These are phyloP conservation scores for Rhizopogon salebrosus DNA, from an alignment of 768 basidiomycete genomes.

Conservation along the genomic window DNA sequence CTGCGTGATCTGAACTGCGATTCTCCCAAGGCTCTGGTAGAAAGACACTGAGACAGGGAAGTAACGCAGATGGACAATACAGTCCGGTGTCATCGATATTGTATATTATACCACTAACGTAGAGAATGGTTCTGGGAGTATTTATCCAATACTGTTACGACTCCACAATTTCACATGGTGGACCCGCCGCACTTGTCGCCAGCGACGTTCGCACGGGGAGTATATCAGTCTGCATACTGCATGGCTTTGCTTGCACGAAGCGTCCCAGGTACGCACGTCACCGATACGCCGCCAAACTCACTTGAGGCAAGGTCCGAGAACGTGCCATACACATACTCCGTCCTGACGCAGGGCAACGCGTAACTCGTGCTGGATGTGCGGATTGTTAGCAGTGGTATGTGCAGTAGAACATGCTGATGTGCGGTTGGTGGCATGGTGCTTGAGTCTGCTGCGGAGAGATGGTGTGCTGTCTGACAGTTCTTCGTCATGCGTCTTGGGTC, in stretches of 20 bases:
- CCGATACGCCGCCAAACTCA: constrained; percentile 51
- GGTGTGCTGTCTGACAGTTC: too few species aligned
- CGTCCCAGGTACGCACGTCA: constrained; percentile 25
- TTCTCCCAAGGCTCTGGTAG: constrained; percentile 18
- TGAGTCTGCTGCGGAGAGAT: constrained; percentile 5
- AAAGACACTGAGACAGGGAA: too few species aligned
- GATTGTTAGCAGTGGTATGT: constrained; percentile 26
- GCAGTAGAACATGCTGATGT: constrained; percentile 20
- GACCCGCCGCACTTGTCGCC: constrained; percentile 25
- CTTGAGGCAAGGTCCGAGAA: constrained; percentile 84
- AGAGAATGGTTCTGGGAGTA: background rate
- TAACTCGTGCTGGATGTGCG: background rate
- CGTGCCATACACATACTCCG: constrained; percentile 84
- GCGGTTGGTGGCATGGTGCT: constrained; percentile 13
- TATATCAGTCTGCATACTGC: constrained; percentile 90
- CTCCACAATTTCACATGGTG: constrained; percentile 23
- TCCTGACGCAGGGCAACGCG: constrained; percentile 29
- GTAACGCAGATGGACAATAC: constrained; percentile 13
- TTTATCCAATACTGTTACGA: background rate
- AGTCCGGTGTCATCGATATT: background rate
- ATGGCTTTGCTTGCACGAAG: constrained; percentile 80
- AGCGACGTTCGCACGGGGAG: constrained; percentile 68
- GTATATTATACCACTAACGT: background rate
- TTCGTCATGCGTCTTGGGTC: too few species aligned
- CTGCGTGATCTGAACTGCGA: too few species aligned